phyloP scores from a whole-genome alignment of 139 green algal species.

The Limnomonas spitsbergensis region DNA sequence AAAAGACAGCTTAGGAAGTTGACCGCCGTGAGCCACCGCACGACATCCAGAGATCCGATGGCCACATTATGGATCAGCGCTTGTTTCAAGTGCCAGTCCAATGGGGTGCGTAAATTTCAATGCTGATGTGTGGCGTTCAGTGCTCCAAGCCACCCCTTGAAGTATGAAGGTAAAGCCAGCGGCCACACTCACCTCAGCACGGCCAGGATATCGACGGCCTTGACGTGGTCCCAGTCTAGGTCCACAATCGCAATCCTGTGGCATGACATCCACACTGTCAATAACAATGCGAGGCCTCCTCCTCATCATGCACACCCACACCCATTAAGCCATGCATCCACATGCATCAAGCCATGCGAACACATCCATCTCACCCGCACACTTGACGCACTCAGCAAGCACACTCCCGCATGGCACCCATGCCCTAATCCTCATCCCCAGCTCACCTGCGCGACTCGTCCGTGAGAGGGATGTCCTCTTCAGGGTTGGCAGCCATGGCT shows the following conservation, averaged over 20 bases:
- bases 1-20: neutral
- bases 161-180: too few species aligned
- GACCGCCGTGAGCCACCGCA: neutral
- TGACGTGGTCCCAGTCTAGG: constrained; percentile 86
- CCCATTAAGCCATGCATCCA: constrained; percentile 13
- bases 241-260: constrained; percentile 81
- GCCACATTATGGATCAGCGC: neutral
- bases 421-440: too few species aligned
- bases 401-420: too few species aligned
- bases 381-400: too few species aligned
- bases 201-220: constrained; percentile 54
- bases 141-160: too few species aligned
- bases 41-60: neutral
- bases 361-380: too few species aligned
- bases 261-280: neutral
- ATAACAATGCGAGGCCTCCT: neutral
- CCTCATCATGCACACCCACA: constrained; percentile 15
- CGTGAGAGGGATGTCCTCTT: constrained; percentile 49
- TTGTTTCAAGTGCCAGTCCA: too few species aligned
- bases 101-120: too few species aligned
- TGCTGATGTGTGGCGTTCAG: too few species aligned
- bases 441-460: constrained; percentile 42
- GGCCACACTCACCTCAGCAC: constrained; percentile 75
- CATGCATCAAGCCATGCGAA: neutral
- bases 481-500: constrained; percentile 66